Evolutionary conservation across 75 land plant genomes (phyloP), one percentile per base, ranked within the genome.

Genomic region (Pseudotsuga menziesii): DNA sequence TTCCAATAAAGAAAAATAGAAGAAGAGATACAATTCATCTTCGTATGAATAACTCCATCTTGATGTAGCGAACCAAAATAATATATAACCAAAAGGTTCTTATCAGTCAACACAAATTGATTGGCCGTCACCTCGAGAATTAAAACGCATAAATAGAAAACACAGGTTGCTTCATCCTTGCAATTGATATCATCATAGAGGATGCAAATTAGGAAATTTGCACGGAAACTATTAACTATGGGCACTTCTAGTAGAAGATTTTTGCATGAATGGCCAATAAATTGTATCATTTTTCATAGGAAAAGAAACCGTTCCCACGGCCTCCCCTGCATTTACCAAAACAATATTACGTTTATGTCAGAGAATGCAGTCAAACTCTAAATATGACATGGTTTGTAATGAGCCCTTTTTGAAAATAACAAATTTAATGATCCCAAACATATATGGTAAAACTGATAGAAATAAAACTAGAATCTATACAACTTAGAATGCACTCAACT

Each of bases 301-400:
- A 82, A 97, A 79, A 60, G 98, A 89, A 63, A 85, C 75, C 23
- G 89, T 88, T 62, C 99, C 99, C 66, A 94, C 83, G 66, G 90
- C 92, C 76, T 94, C 93, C 48, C 99, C 99, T 96, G 81, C 61
- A 80, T 56, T 48, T 27, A 41, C 55, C 52, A 60, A 74, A 25
- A 17, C 32, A 16, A 19, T 26, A 27, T 25, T 29, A 29, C 36
- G 36, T 55, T 36, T 22, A 27, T 76, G 25, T 13, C 26, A 16
- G 9, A 79, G 17, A 73, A 66, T 25, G 44, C 77, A 76, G 8
- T 69, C 12, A 56, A 54, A 36, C 8, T 3, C 25, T 11, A 2
- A 67, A 5, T 20, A 67, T 14, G 41, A 15, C 25, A 60, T 27
- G 2, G 17, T 76, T 76, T 19, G 22, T 44, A 73, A 27, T 5